Conservation (phyloP, 306 rosid genomes). For the Psophocarpus tetragonolobus region DNA sequence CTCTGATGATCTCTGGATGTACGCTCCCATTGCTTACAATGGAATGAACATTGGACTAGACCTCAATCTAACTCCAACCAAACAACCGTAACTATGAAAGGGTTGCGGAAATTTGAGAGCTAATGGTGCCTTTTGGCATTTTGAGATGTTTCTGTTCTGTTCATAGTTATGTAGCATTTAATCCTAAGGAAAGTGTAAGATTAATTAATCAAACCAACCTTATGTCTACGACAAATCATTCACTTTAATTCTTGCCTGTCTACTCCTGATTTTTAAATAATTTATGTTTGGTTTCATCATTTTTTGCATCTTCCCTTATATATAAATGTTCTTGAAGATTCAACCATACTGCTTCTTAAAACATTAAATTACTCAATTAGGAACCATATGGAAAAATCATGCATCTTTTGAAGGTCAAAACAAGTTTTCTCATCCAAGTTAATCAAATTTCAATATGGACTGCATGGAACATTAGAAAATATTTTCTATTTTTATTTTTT, state of each 20-base stretch:
- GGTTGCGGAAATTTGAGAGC: constrained; percentile 4
- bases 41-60: constrained; percentile 85
- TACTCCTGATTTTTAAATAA: constrained; percentile 2
- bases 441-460: neutral
- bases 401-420: neutral
- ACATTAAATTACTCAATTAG: neutral
- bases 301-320: too few species aligned
- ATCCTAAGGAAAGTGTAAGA: constrained; percentile 13
- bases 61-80: constrained; percentile 47
- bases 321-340: too few species aligned
- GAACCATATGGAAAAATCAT: neutral
- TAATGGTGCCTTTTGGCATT: constrained; percentile 15
- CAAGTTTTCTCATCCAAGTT: neutral
- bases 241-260: constrained; percentile 13
- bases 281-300: neutral
- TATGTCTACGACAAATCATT: constrained; percentile 17
- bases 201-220: constrained; percentile 4
- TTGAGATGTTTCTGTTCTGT: constrained; percentile 9
- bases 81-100: constrained; percentile 35
- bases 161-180: constrained; percentile 11
- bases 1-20: constrained; percentile 92
- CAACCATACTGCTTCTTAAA: neutral
- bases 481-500: too few species aligned
- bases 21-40: constrained; percentile 92
- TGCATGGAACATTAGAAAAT: neutral